These are phyloP conservation scores for Sporothrix sp. DNA, from an alignment of 2,329 filamentous ascomycete species.

Conservation along the genomic window DNA sequence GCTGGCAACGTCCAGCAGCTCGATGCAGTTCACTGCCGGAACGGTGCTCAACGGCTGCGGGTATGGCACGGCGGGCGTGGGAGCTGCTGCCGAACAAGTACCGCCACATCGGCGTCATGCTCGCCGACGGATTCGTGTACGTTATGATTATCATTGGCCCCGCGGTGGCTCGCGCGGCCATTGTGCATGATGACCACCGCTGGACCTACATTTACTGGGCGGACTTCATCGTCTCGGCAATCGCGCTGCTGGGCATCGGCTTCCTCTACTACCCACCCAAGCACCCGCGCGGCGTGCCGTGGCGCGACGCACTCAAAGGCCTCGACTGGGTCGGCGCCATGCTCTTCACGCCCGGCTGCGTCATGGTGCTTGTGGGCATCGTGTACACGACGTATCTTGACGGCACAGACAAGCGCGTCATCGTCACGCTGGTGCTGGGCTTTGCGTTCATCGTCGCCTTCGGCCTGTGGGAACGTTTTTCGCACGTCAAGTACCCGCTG, in stretches of 20 bases:
- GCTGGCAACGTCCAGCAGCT: constrained; percentile 4
- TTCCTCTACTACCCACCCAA: constrained; percentile 8
- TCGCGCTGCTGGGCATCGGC: neutral
- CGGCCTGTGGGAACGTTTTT: constrained; percentile 1
- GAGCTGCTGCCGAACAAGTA: constrained; percentile 13
- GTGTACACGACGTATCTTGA: neutral
- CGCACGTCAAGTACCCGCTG: constrained; percentile 27
- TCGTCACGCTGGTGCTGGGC: neutral
- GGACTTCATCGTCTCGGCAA: constrained; percentile 1
- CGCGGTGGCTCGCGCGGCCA: neutral
- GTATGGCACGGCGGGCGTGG: neutral
- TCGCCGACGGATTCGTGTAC: constrained; percentile 10
- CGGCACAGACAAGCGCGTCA: neutral
- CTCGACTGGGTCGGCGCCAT: constrained; percentile 11
- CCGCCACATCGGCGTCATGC: constrained; percentile 10
- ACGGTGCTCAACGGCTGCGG: constrained; percentile 8
- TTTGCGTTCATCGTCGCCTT: neutral
- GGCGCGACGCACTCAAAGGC: constrained; percentile 8
- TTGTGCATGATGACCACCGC: neutral
- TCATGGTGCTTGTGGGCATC: constrained; percentile 8
- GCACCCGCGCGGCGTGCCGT: constrained; percentile 11
- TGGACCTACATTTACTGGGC: constrained; percentile 15
- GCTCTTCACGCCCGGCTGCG: constrained; percentile 7
- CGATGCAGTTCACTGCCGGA: constrained; percentile 8
- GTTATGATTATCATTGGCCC: constrained; percentile 13